Evolutionary conservation across 768 basidiomycete genomes (phyloP), one percentile per base, ranked within the genome.

Genomic region (Suillus bovinus): DNA sequence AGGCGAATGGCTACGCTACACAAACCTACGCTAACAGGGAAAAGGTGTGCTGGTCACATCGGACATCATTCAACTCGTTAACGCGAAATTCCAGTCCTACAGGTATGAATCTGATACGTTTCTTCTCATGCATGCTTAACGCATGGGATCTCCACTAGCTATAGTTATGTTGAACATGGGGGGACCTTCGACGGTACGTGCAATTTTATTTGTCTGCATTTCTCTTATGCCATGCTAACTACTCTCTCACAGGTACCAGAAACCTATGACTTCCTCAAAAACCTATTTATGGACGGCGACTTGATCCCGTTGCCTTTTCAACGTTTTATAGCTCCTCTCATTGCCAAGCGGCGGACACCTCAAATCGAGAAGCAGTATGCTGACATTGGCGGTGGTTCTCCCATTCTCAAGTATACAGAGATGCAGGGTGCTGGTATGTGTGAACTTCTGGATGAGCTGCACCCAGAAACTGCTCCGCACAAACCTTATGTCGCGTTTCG

Each of bases 141-240:
- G 68, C 62, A 36, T 58, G 38, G 66, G 60, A 50, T 36, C 54
- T 82, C 5, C 53, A 2, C 22, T 60, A 86, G 96, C 91, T 41
- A 84, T 99, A 65, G 94, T 99, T 46, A 92, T 99, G 91, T 81
- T 99, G 79, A 99, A 99, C 76, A 99, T 99, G 97, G 97, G 97
- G 49, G 97, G 97, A 2, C 97, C 96, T 27, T 85, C 91, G 57
- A 96, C 94, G 61, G 94, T 94, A 70, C 68, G 86, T 78, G 41
- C 39, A 58, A 50, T 63, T 56, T 53, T n/a, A 56, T 29, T 17
- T 22, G 44, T 29, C 7, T 46, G 4, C 20, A 58, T 56, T 27
- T 64, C 60, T 64, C 58, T 67, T 8, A 31, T 38, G 16, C 44
- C 31, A 41, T 11, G 17, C 2, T 29, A 31, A 20, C 29, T 10